Conservation (phyloP, 208 protist species). For the Tetramitus jugosus region DNA sequence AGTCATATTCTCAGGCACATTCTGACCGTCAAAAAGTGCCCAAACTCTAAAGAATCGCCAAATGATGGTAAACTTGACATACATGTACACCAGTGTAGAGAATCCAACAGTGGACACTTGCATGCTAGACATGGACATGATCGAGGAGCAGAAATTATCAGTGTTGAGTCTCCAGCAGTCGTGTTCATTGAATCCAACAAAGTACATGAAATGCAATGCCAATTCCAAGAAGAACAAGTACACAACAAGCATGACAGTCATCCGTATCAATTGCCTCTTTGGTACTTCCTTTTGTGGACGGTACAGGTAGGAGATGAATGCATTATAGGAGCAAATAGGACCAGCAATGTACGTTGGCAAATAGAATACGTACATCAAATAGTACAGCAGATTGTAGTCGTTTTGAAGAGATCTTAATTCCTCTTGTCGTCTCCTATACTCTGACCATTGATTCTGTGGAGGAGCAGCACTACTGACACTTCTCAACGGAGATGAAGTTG, state of each 20-base stretch:
- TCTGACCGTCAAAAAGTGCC: slow-evolving; percentile 65
- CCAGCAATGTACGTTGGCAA: slow-evolving; percentile 72
- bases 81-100: slow-evolving; percentile 64
- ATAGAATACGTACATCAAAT: slow-evolving; percentile 72
- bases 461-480: too few relatives aligned
- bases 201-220: slow-evolving; percentile 41
- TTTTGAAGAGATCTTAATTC: slow-evolving; percentile 10
- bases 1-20: slow-evolving; percentile 73
- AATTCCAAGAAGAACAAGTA: slow-evolving; percentile 37
- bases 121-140: neutral
- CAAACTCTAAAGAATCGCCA: slow-evolving; percentile 74
- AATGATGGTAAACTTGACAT: slow-evolving; percentile 74
- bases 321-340: slow-evolving; percentile 73
- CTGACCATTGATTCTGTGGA: slow-evolving; percentile 29
- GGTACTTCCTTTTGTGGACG: slow-evolving; percentile 41
- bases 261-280: slow-evolving; percentile 29
- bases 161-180: slow-evolving; percentile 33
- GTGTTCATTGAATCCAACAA: slow-evolving; percentile 43
- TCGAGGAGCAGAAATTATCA: too few relatives aligned
- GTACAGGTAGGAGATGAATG: slow-evolving; percentile 61
- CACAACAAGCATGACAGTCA: slow-evolving; percentile 36
- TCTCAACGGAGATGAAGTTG: too few relatives aligned
- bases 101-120: slow-evolving; percentile 40
- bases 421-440: slow-evolving; percentile 18
- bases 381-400: slow-evolving; percentile 63